phyloP scores from a whole-genome alignment of 2,329 filamentous ascomycete genomes.

The Teratosphaeria nubilosa region DNA sequence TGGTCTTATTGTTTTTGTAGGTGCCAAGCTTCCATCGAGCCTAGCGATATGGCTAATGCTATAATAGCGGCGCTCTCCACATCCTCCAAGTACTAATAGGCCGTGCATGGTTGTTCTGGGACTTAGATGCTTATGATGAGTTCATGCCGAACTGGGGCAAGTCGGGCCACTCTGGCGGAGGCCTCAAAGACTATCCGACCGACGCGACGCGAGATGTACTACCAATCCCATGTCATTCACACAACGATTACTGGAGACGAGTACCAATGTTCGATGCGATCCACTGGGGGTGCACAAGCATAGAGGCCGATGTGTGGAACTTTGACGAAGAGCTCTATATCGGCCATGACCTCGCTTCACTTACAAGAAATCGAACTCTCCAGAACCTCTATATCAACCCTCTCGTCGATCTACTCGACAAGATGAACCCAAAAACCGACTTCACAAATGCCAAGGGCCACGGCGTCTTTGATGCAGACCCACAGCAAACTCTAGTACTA shows the following conservation, averaged over 20 bases:
- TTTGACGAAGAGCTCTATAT: slow-evolving; percentile 50
- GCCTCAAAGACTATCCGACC: slow-evolving; percentile 29
- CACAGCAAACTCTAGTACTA: slow-evolving; percentile 42
- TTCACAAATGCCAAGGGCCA: slow-evolving; percentile 35
- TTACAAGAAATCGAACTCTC: slow-evolving; percentile 50
- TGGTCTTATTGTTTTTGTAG: neutral
- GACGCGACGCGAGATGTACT: slow-evolving; percentile 32
- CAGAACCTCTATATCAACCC: slow-evolving; percentile 55
- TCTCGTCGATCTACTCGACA: slow-evolving; percentile 47
- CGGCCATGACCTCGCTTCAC: slow-evolving; percentile 48
- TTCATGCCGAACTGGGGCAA: slow-evolving; percentile 34
- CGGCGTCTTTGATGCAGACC: slow-evolving; percentile 43
- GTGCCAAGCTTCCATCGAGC: neutral
- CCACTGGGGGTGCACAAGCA: slow-evolving; percentile 49
- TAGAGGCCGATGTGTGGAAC: slow-evolving; percentile 63
- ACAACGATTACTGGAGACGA: slow-evolving; percentile 62
- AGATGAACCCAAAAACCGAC: slow-evolving; percentile 40
- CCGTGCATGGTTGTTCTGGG: slow-evolving; percentile 28
- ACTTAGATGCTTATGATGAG: slow-evolving; percentile 20
- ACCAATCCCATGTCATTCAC: slow-evolving; percentile 53
- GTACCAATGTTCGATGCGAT: slow-evolving; percentile 52
- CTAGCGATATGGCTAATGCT: neutral
- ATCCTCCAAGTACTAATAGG: slow-evolving; percentile 30
- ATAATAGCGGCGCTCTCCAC: slow-evolving; percentile 31
- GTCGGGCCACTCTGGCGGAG: slow-evolving; percentile 26